These are phyloP conservation scores for Avena eriantha DNA, from an alignment of 176 grass and related monocot species.

Conservation along the genomic window DNA sequence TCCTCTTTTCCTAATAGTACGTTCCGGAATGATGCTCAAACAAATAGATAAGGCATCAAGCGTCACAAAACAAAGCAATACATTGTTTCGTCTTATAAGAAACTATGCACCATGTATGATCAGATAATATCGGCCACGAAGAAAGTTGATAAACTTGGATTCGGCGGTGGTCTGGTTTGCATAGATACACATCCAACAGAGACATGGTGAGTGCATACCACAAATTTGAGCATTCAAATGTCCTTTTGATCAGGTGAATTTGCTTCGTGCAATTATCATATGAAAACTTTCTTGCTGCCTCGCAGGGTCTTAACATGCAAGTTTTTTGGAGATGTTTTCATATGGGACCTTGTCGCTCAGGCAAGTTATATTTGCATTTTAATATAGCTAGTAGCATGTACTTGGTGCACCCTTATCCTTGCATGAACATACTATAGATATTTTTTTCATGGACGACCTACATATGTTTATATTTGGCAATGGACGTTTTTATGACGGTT, in stretches of 20 bases:
- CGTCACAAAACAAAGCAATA: no score
- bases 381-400: background rate
- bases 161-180: background rate
- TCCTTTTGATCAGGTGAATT: constrained; percentile 1
- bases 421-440: no score
- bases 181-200: background rate
- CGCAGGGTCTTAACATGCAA: background rate
- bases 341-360: constrained; percentile 4
- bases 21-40: background rate
- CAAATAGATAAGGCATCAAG: background rate
- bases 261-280: background rate
- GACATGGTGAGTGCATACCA: constrained; percentile 3
- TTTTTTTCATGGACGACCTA: no score
- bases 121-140: background rate
- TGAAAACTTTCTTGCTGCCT: background rate
- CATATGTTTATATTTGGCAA: no score
- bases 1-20: background rate
- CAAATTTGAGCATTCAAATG: background rate
- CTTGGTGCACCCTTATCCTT: background rate
- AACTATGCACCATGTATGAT: background rate
- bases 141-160: background rate
- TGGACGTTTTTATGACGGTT: no score
- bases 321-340: constrained; percentile 1
- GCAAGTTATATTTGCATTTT: background rate
- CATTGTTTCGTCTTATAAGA: background rate